Base-by-base conservation (phyloP, 176 grass and related monocot genomes). In the Aegilops tauschii region DNA sequence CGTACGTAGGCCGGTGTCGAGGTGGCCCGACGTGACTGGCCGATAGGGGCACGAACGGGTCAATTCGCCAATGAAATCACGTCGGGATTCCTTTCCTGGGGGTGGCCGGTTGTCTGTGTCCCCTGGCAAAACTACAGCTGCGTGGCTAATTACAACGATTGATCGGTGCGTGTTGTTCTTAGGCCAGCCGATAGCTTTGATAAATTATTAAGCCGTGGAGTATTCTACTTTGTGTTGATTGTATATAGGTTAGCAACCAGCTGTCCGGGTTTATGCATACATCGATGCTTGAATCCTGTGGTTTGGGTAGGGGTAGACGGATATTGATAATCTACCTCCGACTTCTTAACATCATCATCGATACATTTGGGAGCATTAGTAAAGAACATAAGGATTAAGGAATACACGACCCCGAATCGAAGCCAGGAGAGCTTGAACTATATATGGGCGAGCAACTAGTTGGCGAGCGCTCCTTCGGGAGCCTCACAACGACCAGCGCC, bases 31-130 rank as follows among this genome's bases (percentile, higher is more conserved):
- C 5, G 5, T 18, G 49, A 44, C 10, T 75, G 23, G 23, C 14
- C 5, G 39, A 4, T 70, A 4, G 35, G 4, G 12, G 61, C 0
- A 44, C 3, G 49, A 52, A 67, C 18, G 44, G 69, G 88, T 76
- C 83, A 81, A 69, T 13, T 44, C 9, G 5, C 7, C 47, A 80
- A 65, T 49, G 58, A 42, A 8, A 13, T 54, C 17, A 34, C 18
- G 30, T 84, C 87, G 82, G 87, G 64, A 66, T 84, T 84, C 82
- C 82, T 72, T 84, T 84, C 82, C 82, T 72, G 75, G 76, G 44
- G 79, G 44, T 32, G 30, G 42, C 77, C 27, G 73, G 30, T 54
- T 66, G 78, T 28, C 42, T 0, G 6, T 76, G 79, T 76, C 61
- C 79, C 86, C 86, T 82, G 3, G 8, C 61, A 3, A 82, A 69